Percentiles rank a stretch among this genome's conserved stretches.
These are phyloP conservation scores for Torulaspora maleeae DNA, from an alignment of 805 yeast species.

Conservation along the genomic window DNA sequence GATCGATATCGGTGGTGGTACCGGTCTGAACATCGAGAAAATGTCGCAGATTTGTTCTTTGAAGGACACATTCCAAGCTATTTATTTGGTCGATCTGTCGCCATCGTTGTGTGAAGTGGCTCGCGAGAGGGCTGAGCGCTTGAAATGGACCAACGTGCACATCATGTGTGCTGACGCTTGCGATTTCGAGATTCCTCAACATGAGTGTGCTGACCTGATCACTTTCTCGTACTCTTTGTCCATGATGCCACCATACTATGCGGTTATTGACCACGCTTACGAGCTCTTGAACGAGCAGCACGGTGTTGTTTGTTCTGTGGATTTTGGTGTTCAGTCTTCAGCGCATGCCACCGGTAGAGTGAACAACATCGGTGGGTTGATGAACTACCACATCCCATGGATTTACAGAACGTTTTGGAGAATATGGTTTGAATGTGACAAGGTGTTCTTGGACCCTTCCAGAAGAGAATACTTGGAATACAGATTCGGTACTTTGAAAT, in stretches of 20 bases:
- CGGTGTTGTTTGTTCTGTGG: slow-evolving; percentile 68
- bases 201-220: slow-evolving; percentile 56
- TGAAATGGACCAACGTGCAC: slow-evolving; percentile 55
- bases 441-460: slow-evolving; percentile 71
- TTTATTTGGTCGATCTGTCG: slow-evolving; percentile 70
- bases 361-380: slow-evolving; percentile 70
- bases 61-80: slow-evolving; percentile 49
- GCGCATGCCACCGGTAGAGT: slow-evolving; percentile 63
- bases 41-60: slow-evolving; percentile 49
- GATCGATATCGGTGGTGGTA: slow-evolving; percentile 85
- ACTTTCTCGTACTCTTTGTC: slow-evolving; percentile 78
- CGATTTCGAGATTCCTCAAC: slow-evolving; percentile 50
- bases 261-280: slow-evolving; percentile 67
- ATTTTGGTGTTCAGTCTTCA: slow-evolving; percentile 71
- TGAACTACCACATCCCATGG: slow-evolving; percentile 73
- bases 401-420: slow-evolving; percentile 76
- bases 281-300: slow-evolving; percentile 45
- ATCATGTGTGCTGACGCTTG: slow-evolving; percentile 73
- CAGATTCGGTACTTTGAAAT: slow-evolving; percentile 74
- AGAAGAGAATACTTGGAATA: slow-evolving; percentile 82
- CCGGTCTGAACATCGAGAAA: slow-evolving; percentile 75
- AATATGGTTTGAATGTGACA: slow-evolving; percentile 81
- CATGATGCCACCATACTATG: slow-evolving; percentile 80
- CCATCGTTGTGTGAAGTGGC: slow-evolving; percentile 77
- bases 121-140: slow-evolving; percentile 45